Conservation (phyloP, 129 eudicot genomes). For the Calendula officinalis region DNA sequence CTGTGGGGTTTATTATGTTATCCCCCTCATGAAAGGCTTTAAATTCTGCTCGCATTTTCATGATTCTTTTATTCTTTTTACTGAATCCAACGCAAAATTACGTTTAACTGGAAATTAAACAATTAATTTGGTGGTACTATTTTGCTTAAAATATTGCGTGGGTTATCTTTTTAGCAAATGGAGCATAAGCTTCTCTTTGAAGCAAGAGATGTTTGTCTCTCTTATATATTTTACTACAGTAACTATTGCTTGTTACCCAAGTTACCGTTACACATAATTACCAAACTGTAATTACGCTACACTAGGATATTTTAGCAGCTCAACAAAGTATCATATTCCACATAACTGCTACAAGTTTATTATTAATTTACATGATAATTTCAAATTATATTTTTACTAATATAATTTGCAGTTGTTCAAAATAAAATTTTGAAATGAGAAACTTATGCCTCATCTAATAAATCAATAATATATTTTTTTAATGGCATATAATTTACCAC, state of each 20-base stretch:
- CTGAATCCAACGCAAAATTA: conserved; percentile 31
- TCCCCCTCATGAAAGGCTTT: conserved; percentile 36
- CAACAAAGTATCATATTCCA: no score
- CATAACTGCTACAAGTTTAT: no score
- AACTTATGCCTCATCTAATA: no score
- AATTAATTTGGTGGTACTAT: conserved; percentile 21
- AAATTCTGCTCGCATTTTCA: conserved; percentile 59
- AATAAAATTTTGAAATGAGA: no score
- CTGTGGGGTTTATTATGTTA: conserved; percentile 56
- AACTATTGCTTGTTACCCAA: conserved; percentile 34
- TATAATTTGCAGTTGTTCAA: no score
- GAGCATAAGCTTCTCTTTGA: conserved; percentile 46
- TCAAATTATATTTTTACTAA: no score
- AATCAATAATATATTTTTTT: no score
- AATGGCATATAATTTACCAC: no score
- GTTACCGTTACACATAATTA: conserved; percentile 15
- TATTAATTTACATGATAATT: no score
- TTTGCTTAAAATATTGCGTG: neutral
- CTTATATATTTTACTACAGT: conserved; percentile 26
- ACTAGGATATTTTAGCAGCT: neutral
- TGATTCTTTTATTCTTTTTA: conserved; percentile 27
- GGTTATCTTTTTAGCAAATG: conserved; percentile 29
- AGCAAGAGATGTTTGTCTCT: conserved; percentile 86
- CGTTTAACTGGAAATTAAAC: conserved; percentile 15
- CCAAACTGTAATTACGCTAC: neutral